Evolutionary conservation across 2,329 filamentous ascomycete species (phyloP), one percentile per base, ranked within the genome.

Genomic region (Rutstroemia sp.): DNA sequence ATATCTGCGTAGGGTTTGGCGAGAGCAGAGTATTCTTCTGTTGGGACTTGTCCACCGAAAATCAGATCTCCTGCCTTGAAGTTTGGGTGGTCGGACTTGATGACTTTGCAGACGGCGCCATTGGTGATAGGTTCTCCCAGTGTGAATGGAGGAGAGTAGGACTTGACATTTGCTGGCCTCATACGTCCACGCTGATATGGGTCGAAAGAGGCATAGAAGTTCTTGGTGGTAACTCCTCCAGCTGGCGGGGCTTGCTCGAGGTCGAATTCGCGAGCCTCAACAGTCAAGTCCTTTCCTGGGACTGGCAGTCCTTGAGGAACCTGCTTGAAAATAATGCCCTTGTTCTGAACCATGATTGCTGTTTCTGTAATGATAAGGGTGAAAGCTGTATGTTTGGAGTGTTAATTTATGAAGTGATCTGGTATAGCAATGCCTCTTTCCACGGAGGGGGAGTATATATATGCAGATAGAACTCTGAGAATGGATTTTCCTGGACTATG

Each of bases 181-280:
- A 95, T 92, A 63, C 82, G 81, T 59, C 87, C 87, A 57, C 91
- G 87, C 76, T 88, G 83, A 75, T 95, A 95, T 2, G 90, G 90
- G 71, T 95, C 90, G 73, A 87, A 87, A 42, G 88, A 66, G 39
- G 61, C 60, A 71, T 87, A 89, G 66, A 86, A 79, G 64, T 87
- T 81, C 73, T 89, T 81, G 61, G 86, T 73, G 34, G 82, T 81
- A 49, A 95, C 70, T 42, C 89, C 85, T 61, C 87, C 86, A 46
- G 79, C 70, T 10, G 84, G 79, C 27, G 83, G 78, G 5, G 79
- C 69, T 51, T 79, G 75, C 23, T 82, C 73, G 62, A 84, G 72
- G 68, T 94, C 88, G 61, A 92, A 84, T 19, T 81, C 77, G 58
- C 79, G 79, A 62, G 78, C 72, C 71, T 94, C 86, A 58, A 91